Evolutionary conservation across 345 rosid species (phyloP).

Genomic region (Eucalyptus pauciflora): DNA sequence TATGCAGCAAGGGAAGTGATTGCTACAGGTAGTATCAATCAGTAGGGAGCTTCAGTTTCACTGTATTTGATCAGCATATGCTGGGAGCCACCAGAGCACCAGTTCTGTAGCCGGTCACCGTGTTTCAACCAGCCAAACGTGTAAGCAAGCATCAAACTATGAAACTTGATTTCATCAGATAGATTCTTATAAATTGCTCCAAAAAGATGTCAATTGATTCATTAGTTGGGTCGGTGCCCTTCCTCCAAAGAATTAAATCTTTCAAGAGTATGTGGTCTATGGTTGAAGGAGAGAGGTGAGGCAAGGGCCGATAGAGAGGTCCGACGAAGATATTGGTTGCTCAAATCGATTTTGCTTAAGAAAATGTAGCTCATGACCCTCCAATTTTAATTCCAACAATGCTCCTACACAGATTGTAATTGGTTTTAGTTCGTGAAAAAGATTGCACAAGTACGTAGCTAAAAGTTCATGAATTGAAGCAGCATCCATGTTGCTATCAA

Average conservation of each 20-base stretch:
- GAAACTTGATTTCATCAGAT: neutral
- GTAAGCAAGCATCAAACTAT: neutral
- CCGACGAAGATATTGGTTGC: neutral
- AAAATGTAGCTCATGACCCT: neutral
- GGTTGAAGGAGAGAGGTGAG: neutral
- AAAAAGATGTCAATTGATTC: rapidly evolving
- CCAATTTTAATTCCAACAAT: neutral
- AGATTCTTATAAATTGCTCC: neutral
- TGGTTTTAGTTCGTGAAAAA: neutral
- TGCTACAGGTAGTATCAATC: neutral
- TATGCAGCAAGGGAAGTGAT: neutral
- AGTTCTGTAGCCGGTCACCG: neutral
- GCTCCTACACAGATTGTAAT: neutral
- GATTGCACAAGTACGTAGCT: neutral
- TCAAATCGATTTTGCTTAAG: neutral
- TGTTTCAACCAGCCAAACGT: neutral
- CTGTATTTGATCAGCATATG: neutral
- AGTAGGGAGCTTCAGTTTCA: neutral
- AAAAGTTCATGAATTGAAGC: neutral
- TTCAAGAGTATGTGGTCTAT: neutral
- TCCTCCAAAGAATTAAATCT: neutral
- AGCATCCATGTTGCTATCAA: neutral
- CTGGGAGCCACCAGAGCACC: neutral
- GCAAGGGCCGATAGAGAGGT: neutral
- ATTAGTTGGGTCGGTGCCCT: neutral